Percentiles rank a stretch among this genome's conserved stretches.
Conservation (phyloP, 768 basidiomycete species). For the Psilocybe sp. region DNA sequence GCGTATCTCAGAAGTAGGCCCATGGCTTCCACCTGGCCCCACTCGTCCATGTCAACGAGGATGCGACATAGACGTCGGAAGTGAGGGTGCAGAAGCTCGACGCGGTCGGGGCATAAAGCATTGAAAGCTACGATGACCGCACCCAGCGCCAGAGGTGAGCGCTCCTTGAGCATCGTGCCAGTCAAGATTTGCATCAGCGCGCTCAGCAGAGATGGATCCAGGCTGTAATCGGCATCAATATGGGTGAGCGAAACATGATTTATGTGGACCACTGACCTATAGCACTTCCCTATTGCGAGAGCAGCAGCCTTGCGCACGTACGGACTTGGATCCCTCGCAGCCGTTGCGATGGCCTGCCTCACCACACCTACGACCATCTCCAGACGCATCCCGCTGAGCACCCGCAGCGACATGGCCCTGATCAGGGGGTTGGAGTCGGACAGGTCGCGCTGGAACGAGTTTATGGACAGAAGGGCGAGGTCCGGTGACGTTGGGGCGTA, state of each 20-base stretch:
- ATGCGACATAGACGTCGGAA: constrained; percentile 81
- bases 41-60: constrained; percentile 92
- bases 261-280: constrained; percentile 42
- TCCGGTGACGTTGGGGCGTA: constrained; percentile 95
- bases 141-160: constrained; percentile 86
- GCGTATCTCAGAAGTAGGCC: constrained; percentile 81
- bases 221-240: constrained; percentile 37
- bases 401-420: constrained; percentile 92
- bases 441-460: constrained; percentile 97
- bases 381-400: constrained; percentile 88
- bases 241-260: neutral
- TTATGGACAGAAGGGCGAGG: constrained; percentile 92
- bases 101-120: constrained; percentile 78
- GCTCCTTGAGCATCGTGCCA: constrained; percentile 57
- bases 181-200: constrained; percentile 69
- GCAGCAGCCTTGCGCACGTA: constrained; percentile 95
- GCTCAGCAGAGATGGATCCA: constrained; percentile 71
- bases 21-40: constrained; percentile 87
- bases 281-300: constrained; percentile 83
- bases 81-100: constrained; percentile 87
- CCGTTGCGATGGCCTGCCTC: constrained; percentile 87
- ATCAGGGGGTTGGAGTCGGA: constrained; percentile 91
- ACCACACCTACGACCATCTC: constrained; percentile 86
- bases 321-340: constrained; percentile 87
- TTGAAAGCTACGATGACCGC: constrained; percentile 84